A percentile compares a stretch with the other conserved stretches of the same genome.
Evolutionary conservation across 169 alveolate genomes (phyloP).

Genomic region (Plasmodium relictum): DNA sequence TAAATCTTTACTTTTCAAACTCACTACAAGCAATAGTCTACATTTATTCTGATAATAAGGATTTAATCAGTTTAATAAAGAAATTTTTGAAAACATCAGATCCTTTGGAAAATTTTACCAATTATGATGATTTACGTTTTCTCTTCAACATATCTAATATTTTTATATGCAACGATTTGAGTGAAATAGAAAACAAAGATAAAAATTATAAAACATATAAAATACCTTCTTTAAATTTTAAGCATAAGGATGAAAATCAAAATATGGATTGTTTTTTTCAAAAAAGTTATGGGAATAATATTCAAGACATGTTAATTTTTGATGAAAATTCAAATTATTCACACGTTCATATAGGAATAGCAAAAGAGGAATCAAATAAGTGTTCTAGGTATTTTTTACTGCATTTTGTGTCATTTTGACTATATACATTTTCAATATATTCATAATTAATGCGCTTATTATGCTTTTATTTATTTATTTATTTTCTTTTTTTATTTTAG

Average conservation of each 20-base stretch:
- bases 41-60: constrained; percentile 12
- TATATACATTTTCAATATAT: background rate
- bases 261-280: constrained; percentile 26
- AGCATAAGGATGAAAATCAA: background rate
- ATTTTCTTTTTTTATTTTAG: constrained; percentile 11
- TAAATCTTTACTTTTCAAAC: constrained; percentile 20
- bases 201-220: constrained; percentile 43
- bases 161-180: constrained; percentile 30
- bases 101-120: constrained; percentile 24
- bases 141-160: constrained; percentile 71
- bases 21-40: constrained; percentile 58
- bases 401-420: background rate
- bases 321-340: constrained; percentile 16
- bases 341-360: constrained; percentile 42
- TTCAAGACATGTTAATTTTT: constrained; percentile 23
- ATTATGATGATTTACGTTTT: constrained; percentile 74
- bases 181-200: constrained; percentile 17
- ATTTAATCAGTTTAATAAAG: constrained; percentile 26
- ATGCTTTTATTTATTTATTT: background rate
- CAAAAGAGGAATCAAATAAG: constrained; percentile 7
- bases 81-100: constrained; percentile 21
- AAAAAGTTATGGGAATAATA: background rate
- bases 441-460: background rate
- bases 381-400: constrained; percentile 46
- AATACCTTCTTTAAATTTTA: constrained; percentile 18